These are phyloP conservation scores for Chlorella sp. DNA, from an alignment of 139 green algal species.

Conservation along the genomic window DNA sequence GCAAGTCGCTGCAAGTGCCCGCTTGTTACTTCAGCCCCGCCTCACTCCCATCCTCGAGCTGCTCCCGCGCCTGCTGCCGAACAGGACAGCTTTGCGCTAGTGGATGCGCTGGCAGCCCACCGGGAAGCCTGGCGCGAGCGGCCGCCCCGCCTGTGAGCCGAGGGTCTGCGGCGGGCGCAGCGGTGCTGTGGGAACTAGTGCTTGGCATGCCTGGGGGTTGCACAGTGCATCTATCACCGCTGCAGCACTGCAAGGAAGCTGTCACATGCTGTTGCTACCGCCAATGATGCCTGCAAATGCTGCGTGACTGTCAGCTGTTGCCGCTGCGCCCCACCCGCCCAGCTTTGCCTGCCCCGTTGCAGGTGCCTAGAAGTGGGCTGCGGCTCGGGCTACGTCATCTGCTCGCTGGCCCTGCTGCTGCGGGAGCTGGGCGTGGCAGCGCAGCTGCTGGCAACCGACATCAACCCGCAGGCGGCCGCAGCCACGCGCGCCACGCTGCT, in stretches of 20 bases:
- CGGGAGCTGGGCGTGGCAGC: background rate
- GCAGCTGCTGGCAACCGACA: conserved; percentile 49
- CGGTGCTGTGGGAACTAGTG: too few species aligned
- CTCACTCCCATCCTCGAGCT: background rate
- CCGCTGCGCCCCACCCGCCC: too few species aligned
- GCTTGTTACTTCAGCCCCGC: too few species aligned
- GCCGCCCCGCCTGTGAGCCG: conserved; percentile 32
- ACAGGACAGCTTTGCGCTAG: conserved; percentile 86
- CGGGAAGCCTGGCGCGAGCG: background rate
- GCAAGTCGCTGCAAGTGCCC: too few species aligned
- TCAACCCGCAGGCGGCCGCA: background rate
- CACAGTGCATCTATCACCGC: too few species aligned
- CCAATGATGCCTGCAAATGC: too few species aligned
- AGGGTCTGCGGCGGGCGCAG: too few species aligned
- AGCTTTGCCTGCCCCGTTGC: background rate
- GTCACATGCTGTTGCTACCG: too few species aligned
- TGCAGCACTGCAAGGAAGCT: too few species aligned
- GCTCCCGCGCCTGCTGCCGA: background rate
- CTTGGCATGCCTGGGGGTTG: too few species aligned
- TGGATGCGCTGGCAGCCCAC: conserved; percentile 61
- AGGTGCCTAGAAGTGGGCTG: conserved; percentile 84
- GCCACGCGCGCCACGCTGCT: background rate
- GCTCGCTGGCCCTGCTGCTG: conserved; percentile 78
- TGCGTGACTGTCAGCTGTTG: too few species aligned
- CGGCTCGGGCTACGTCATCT: conserved; percentile 88